Conservation (phyloP, 768 basidiomycete genomes). For the Mycena crocata region DNA sequence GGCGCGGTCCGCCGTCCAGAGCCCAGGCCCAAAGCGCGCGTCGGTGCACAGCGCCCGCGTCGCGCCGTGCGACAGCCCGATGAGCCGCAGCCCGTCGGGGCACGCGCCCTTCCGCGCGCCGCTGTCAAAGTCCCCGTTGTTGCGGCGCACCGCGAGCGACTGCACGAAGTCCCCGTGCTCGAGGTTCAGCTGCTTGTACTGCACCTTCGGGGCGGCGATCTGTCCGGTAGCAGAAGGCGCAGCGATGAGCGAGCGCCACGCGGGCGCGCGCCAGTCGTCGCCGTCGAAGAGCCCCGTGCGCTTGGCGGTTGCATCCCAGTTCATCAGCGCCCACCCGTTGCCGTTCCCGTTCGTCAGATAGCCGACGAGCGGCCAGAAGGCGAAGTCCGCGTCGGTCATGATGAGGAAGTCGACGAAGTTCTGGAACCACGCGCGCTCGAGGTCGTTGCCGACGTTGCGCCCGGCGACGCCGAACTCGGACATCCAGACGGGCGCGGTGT, state of each 20-base stretch:
- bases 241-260: slow-evolving; percentile 22
- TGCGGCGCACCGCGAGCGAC: slow-evolving; percentile 10
- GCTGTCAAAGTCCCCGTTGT: no score
- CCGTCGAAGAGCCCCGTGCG: slow-evolving; percentile 26
- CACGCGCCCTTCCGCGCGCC: no score
- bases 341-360: slow-evolving; percentile 23
- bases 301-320: slow-evolving; percentile 23
- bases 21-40: neutral
- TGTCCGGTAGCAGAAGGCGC: neutral
- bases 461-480: slow-evolving; percentile 27
- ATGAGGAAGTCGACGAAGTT: slow-evolving; percentile 32
- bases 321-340: slow-evolving; percentile 34
- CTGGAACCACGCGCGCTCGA: slow-evolving; percentile 16
- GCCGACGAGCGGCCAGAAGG: slow-evolving; percentile 31
- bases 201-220: slow-evolving; percentile 11
- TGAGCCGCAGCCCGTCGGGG: no score
- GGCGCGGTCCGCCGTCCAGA: slow-evolving; percentile 20
- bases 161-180: slow-evolving; percentile 31
- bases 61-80: no score
- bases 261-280: slow-evolving; percentile 30
- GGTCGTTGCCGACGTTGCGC: neutral
- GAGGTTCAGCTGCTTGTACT: slow-evolving; percentile 26
- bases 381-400: slow-evolving; percentile 24
- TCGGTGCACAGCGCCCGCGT: neutral
- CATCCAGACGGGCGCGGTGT: slow-evolving; percentile 34